Base-by-base conservation (phyloP, 2,329 filamentous ascomycete species). In the Dothistroma pini region DNA sequence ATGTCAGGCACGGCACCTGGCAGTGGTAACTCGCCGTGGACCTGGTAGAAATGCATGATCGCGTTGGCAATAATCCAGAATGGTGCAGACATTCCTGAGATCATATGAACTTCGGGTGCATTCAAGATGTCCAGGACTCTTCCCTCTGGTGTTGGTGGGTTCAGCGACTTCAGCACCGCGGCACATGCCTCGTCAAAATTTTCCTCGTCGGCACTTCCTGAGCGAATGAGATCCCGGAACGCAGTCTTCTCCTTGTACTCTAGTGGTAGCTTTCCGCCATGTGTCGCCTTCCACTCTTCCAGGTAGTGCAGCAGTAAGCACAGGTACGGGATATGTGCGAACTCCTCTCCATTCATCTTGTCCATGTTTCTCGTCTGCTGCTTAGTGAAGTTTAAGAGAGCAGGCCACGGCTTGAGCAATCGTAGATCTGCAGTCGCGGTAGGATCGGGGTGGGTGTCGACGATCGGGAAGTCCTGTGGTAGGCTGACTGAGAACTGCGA, bases 161-260 rank as follows among this genome's bases (percentile, higher is more conserved):
- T 87, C 34, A 99, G 80, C n/a, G 89, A 90, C 75, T 96, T 96
- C 70, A 97, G 81, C 0, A 97, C 92, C 5, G 93, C 91, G 14
- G 86, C 87, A 51, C 88, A 86, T 4, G 95, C 96, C 76, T 99
- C 95, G 63, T 97, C 91, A 71, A 92, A 99, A 75, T 99, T 99
- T 78, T 99, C 95, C 73, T 99, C 95, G 29, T 68, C 69, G 2
- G 64, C 62, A 59, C 89, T 90, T 51, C 92, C 93, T 74, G 96
- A 92, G 11, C 86, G 80, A 1, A 99, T 85, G 12, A 88, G 76
- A 31, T 87, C 84, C 59, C 90, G 84, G 74, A 99, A 97, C 14
- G 87, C 87, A 8, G 82, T 87, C 79, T 99, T 99, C 65, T 97
- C 91, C 64, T 88, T 86, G 77, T 96, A 97, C 2, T 81, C 88